phyloP scores from a whole-genome alignment of 495 filamentous ascomycete species.

The Tetracladium marchalianum region DNA sequence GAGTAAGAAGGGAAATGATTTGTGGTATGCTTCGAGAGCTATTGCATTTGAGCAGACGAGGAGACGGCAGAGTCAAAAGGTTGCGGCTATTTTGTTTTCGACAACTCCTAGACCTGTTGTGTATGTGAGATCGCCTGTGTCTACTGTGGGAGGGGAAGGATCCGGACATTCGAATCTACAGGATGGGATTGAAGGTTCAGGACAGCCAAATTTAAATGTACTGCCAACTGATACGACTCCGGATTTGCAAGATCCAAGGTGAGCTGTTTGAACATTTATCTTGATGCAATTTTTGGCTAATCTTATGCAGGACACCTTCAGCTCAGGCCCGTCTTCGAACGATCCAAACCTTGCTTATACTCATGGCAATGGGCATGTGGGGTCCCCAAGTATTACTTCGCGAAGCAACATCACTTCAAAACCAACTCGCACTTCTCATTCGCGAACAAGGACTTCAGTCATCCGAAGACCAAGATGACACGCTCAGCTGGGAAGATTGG shows the following conservation, averaged over 20 bases:
- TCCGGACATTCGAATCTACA: background rate
- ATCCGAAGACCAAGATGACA: slow-evolving; percentile 26
- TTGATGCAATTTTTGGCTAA: background rate
- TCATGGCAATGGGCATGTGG: slow-evolving; percentile 50
- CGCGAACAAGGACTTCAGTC: slow-evolving; percentile 41
- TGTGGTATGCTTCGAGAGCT: slow-evolving; percentile 57
- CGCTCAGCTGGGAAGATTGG: slow-evolving; percentile 46
- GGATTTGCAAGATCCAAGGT: slow-evolving; percentile 1
- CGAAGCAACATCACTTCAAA: slow-evolving; percentile 44
- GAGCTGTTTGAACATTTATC: background rate
- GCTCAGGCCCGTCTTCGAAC: slow-evolving; percentile 45
- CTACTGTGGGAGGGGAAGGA: background rate
- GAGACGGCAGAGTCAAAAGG: slow-evolving; percentile 38
- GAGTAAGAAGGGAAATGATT: slow-evolving; percentile 51
- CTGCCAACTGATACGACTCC: background rate
- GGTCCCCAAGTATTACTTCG: slow-evolving; percentile 45
- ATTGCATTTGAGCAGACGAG: slow-evolving; percentile 44
- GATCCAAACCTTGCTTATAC: slow-evolving; percentile 43
- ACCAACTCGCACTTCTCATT: slow-evolving; percentile 40
- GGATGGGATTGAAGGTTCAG: background rate
- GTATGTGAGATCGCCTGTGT: background rate
- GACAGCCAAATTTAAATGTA: too few relatives aligned
- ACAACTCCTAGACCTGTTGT: background rate
- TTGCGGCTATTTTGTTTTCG: slow-evolving; percentile 15
- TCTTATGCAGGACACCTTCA: background rate